Base-by-base conservation (phyloP, 2,329 filamentous ascomycete genomes). In the Dothideomycetes sp. region DNA sequence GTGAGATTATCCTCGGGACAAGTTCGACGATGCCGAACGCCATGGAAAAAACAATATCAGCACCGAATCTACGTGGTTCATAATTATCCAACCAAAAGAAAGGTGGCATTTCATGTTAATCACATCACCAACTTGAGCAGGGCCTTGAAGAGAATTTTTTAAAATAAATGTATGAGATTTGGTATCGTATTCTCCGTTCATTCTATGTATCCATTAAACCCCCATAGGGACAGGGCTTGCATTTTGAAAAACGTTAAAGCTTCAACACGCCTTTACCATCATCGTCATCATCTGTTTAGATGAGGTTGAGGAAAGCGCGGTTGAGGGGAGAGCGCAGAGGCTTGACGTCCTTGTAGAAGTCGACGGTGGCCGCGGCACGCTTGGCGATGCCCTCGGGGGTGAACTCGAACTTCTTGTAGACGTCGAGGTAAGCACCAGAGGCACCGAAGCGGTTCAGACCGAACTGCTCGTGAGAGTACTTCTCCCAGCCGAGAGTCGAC, bases 341-440 rank as follows among this genome's bases (percentile, higher is more conserved):
- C 70, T 89, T 88, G 63, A 84, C 78, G 52, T 82, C 84, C 83
- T 95, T 96, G 82, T 87, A 98, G 80, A 95, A 98, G 63, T 96
- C 80, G 58, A 96, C 72, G 50, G 91, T 98, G 54, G 83, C 82
- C 49, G 86, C 66, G 47, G 89, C 91, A 57, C 91, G 87, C 83
- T 96, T 95, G 70, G 84, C 74, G 63, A 98, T 84, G 52, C 91
- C 91, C 69, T 94, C 89, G 40, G 91, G 84, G 35, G 89, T 98
- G 74, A 98, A 96, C 69, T 96, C 91, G 70, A 98, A 98, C 78
- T 95, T 96, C 75, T 84, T 82, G 78, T 98, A 98, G 47, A 98
- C 87, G 58, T 96, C 82, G 81, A 89, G 89, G 76, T 96, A 96
- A 53, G 89, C 82, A 58, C 89, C 91, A 43, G 85, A 94, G 53